Base-by-base conservation (phyloP, 2,329 filamentous ascomycete species). In the Penicillium decumbens region DNA sequence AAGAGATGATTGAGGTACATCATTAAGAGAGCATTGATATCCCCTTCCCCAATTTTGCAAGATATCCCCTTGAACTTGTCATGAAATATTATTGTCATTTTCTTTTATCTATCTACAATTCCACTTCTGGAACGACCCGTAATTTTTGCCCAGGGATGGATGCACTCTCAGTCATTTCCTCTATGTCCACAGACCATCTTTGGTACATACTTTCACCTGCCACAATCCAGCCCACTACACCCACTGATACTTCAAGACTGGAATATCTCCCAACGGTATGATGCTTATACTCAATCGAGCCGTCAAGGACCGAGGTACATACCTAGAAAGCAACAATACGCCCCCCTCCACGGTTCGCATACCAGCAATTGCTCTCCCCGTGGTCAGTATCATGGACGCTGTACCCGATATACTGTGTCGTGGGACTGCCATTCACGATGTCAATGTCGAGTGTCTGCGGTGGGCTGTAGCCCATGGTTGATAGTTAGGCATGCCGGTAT, bases 1-100 rank as follows among this genome's bases (percentile, higher is more conserved):
- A 74, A 28, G 68, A 68, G 5, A 69, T 77, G 49, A 61, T 77
- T 33, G 68, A 76, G 49, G 60, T 71, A 13, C 53, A 63, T 40
- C 32, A 24, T n/a, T 18, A 35, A 28, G 29, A 29, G 18, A 25
- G 3, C 7, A 15, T 18, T 25, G 23, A 27, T 9, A 25, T n/a
- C 2, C 20, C 9, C 5, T 24, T 2, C 23, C 24, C 13, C 12
- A 7, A 15, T 2, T 13, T 15, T n/a, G 12, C 23, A 40, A 20
- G 12, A 10, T 10, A 23, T 3, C n/a, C 33, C 15, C 28, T 12
- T 10, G 28, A 10, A 10, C 33, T 20, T 23, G 33, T 15, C 13
- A 32, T 6, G 13, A 5, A 32, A 15, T 32, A 10, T 20, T 5
- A 37, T 18, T 20, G 8, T 15, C 15, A 37, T 37, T 23, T 9